Conservation (phyloP, 257 asterid genomes). For the Capsicum rhomboideum region DNA sequence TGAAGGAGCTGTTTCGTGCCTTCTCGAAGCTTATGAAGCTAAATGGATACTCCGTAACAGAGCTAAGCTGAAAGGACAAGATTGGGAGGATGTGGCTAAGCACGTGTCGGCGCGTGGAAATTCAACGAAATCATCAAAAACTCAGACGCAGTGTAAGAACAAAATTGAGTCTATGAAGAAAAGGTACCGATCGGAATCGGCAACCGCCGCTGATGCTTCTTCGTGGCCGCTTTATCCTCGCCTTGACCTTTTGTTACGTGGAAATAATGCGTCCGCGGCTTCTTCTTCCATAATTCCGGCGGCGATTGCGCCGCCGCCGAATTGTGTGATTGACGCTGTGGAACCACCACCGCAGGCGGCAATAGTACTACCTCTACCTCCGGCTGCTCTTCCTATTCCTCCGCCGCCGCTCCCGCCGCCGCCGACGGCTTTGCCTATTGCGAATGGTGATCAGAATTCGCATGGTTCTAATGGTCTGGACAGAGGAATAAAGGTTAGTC, state of each 20-base stretch:
- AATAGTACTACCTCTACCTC: neutral
- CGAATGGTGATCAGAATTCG: conserved; percentile 27
- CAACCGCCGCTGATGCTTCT: conserved; percentile 44
- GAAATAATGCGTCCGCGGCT: conserved; percentile 25
- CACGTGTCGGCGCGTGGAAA: conserved; percentile 45
- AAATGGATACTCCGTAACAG: conserved; percentile 78
- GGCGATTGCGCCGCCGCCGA: neutral
- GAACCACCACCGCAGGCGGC: conserved; percentile 17
- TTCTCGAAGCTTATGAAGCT: conserved; percentile 71
- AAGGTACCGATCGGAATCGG: conserved; percentile 78
- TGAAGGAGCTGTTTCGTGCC: conserved; percentile 71
- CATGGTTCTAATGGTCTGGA: conserved; percentile 39
- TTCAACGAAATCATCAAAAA: conserved; percentile 41
- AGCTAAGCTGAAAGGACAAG: conserved; percentile 87
- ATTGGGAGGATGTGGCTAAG: conserved; percentile 83
- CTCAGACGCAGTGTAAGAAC: conserved; percentile 89
- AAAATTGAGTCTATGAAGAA: conserved; percentile 95
- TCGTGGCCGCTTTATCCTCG: conserved; percentile 79
- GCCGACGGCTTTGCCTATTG: conserved; percentile 11
- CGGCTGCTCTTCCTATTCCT: neutral
- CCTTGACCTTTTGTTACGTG: conserved; percentile 72
- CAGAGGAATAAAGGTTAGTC: conserved; percentile 49
- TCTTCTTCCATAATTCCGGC: neutral
- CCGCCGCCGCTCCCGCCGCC: neutral
- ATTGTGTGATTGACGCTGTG: neutral